A percentile compares a stretch with the other conserved stretches of the same genome.
Evolutionary conservation across 345 rosid species (phyloP).

Genomic region (Brassica juncea): DNA sequence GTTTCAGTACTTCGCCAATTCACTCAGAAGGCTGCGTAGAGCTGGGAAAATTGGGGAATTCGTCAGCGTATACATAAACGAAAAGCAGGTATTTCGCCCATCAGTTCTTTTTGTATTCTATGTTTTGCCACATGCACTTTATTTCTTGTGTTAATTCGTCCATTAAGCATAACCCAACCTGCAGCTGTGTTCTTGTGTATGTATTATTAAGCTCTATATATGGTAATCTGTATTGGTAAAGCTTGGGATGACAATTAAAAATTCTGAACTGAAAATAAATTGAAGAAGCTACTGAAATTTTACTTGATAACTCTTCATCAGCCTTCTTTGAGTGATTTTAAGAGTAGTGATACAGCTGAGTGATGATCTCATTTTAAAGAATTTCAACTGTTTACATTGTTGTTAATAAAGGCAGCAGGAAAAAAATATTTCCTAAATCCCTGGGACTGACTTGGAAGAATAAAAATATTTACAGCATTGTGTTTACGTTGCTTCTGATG

Average conservation of each 20-base stretch:
- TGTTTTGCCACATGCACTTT: not conserved
- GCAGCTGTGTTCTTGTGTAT: conserved; percentile 1
- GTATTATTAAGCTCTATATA: not conserved
- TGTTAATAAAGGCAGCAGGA: not conserved
- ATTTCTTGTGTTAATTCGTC: conserved; percentile 14
- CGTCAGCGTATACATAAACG: conserved; percentile 82
- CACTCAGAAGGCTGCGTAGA: conserved; percentile 80
- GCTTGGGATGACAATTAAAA: not conserved
- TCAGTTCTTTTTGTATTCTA: not conserved
- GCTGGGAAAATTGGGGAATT: conserved; percentile 91
- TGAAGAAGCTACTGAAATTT: not conserved
- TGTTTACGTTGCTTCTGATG: conserved; percentile 97
- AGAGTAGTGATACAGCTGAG: conserved; percentile 10
- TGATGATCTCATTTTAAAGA: not conserved
- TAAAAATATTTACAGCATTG: conserved; percentile 48
- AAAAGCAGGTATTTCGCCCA: conserved; percentile 75
- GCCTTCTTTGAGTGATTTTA: not conserved
- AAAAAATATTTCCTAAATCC: not conserved
- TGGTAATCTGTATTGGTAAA: not conserved
- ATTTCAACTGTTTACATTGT: not conserved
- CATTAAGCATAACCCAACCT: conserved; percentile 4
- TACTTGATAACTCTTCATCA: not conserved
- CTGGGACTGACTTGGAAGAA: conserved; percentile 26
- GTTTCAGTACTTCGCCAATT: conserved; percentile 64
- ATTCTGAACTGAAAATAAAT: not conserved